A percentile compares a stretch with the other conserved stretches of the same genome.
Evolutionary conservation across 129 eudicot species (phyloP).

Genomic region (Kitagawia praeruptora): DNA sequence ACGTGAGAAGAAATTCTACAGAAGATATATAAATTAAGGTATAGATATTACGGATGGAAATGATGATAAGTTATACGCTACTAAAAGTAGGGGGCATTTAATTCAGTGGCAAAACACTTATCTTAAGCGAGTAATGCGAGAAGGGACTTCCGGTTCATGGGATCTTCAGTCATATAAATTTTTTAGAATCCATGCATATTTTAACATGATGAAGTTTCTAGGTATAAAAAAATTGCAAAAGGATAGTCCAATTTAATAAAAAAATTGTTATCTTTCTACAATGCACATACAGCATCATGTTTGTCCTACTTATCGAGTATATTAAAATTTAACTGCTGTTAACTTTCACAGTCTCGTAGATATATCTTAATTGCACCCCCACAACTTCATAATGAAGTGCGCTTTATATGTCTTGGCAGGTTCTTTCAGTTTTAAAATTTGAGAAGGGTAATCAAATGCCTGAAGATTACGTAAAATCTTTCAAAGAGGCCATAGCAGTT

Average conservation of each 20-base stretch:
- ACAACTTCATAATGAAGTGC: background rate
- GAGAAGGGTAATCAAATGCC: conserved; percentile 67
- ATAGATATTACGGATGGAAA: background rate
- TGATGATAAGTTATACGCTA: no score
- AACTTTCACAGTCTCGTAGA: background rate
- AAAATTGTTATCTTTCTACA: background rate
- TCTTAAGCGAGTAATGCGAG: no score
- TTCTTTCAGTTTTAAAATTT: conserved; percentile 49
- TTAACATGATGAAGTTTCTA: no score
- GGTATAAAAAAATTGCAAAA: background rate
- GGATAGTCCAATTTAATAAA: no score
- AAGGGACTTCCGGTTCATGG: no score
- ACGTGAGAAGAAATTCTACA: background rate
- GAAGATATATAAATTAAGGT: background rate
- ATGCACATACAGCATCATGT: background rate
- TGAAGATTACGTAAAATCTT: conserved; percentile 53
- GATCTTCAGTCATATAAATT: no score
- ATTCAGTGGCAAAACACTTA: no score
- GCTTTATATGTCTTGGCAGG: conserved; percentile 27
- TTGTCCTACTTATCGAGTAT: background rate
- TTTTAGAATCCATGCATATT: no score
- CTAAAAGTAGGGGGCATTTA: background rate
- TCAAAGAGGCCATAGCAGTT: conserved; percentile 59
- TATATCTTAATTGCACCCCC: background rate
- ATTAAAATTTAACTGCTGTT: background rate